A percentile compares a stretch with the other conserved stretches of the same genome.
phyloP scores from a whole-genome alignment of 1,284 basidiomycete species.

The Microbotryum scabiosae region DNA sequence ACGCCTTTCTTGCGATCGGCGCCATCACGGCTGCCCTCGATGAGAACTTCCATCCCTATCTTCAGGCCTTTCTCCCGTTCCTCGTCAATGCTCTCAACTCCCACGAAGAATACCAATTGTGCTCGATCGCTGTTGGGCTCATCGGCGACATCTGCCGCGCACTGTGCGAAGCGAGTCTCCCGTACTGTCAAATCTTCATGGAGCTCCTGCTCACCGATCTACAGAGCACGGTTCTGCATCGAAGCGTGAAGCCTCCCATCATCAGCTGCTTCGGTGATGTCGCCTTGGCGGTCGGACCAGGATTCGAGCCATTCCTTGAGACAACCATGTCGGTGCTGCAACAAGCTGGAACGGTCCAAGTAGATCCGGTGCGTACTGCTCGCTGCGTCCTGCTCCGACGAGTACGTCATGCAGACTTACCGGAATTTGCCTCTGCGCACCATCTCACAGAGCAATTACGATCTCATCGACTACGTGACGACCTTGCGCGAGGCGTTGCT shows the following conservation, averaged over 20 bases:
- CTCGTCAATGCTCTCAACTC: constrained; percentile 82
- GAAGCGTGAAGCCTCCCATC: constrained; percentile 93
- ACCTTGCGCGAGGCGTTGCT: constrained; percentile 88
- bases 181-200: constrained; percentile 84
- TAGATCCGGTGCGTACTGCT: constrained; percentile 60
- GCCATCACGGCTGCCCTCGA: constrained; percentile 70
- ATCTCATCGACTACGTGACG: constrained; percentile 85
- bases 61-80: constrained; percentile 80
- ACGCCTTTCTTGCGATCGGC: constrained; percentile 93
- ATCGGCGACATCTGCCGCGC: constrained; percentile 93
- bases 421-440: not conserved
- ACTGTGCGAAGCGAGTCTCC: constrained; percentile 69
- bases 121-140: constrained; percentile 89
- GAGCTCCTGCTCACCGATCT: constrained; percentile 82
- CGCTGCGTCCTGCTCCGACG: not conserved
- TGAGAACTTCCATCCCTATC: constrained; percentile 74
- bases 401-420: not conserved
- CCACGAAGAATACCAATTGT: constrained; percentile 91
- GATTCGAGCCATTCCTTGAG: constrained; percentile 81
- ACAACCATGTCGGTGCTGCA: constrained; percentile 84
- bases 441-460: constrained; percentile 61
- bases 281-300: constrained; percentile 77
- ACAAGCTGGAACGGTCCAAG: constrained; percentile 78
- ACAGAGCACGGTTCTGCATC: constrained; percentile 79
- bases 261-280: constrained; percentile 95